Evolutionary conservation across 805 yeast genomes (phyloP), one percentile per base, ranked within the genome.

Genomic region (Yamadazyma insecticola): DNA sequence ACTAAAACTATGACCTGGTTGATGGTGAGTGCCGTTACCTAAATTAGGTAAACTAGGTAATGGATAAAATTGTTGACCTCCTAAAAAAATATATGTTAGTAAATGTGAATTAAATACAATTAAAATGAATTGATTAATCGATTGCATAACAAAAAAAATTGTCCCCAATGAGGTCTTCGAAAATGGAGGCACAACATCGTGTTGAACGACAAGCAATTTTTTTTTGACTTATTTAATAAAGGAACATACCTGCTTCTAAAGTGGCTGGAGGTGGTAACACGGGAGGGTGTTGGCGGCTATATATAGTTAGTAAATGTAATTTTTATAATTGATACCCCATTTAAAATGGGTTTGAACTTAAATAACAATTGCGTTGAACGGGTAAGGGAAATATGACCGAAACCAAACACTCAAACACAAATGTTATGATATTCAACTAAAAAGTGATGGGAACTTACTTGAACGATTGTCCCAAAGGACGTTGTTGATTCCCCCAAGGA

Each of bases 261-360:
- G 68, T 56, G 12, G 74, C 73, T 12, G 81, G 80, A 9, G 81
- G 79, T 5, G 80, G 81, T 39, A 75, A 60, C 12, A 74, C 78
- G 8, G 79, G 79, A 5, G 78, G 76, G 29, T 61, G 73, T 51
- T 71, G 79, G 47, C 75, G 78, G 43, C 78, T 73, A 39, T 10
- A 22, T 16, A 51, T 52, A 55, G 62, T 55, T 54, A 28, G 27
- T 28, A 21, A 13, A 18, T 11, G 13, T 12, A 6, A 12, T 16
- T 16, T 14, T 9, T 15, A 5, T 19, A 17, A 19, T 6, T 8
- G 2, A 25, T 16, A 16, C 8, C 10, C 6, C 16, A 16, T 12
- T 8, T 9, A 22, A 22, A n/a, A n/a, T 9, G 9, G 24, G 13
- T n/a, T 8, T 22, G 24, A n/a, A 22, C 13, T 22, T 8, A 22